phyloP scores from a whole-genome alignment of 2,329 filamentous ascomycete species.

The Fusarium oligoseptatum region DNA sequence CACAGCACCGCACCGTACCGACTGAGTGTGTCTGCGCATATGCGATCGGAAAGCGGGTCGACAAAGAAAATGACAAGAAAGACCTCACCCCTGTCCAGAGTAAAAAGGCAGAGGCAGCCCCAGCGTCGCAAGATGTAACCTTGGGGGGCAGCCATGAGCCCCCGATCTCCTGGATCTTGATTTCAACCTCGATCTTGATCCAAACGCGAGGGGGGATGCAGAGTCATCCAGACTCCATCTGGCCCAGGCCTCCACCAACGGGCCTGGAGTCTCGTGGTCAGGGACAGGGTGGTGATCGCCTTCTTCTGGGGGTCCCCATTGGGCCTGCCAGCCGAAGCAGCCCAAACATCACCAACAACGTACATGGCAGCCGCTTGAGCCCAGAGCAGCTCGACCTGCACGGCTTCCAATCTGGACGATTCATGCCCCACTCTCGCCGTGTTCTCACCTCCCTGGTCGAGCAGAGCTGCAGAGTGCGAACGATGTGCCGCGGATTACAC shows the following conservation, averaged over 20 bases:
- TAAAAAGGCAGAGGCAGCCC: background rate
- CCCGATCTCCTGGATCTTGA: conserved; percentile 15
- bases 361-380: conserved; percentile 13
- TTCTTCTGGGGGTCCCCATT: conserved; percentile 13
- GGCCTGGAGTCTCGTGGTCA: conserved; percentile 8
- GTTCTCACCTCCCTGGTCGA: background rate
- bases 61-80: background rate
- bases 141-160: background rate
- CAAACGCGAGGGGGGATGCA: conserved; percentile 6
- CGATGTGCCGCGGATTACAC: background rate
- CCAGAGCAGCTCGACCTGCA: conserved; percentile 11
- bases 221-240: conserved; percentile 1
- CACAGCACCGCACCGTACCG: background rate
- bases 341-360: conserved; percentile 17
- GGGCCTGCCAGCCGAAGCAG: background rate
- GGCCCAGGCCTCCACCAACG: conserved; percentile 20
- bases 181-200: conserved; percentile 5
- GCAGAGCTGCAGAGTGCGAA: conserved; percentile 5
- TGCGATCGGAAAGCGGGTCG: conserved; percentile 10
- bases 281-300: conserved; percentile 12
- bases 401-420: conserved; percentile 16
- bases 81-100: background rate
- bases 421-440: background rate
- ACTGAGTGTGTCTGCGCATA: conserved; percentile 4
- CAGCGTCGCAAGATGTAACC: conserved; percentile 14